phyloP scores from a whole-genome alignment of 1,139 yeast species.

The Candida pseudoviswanathii region DNA sequence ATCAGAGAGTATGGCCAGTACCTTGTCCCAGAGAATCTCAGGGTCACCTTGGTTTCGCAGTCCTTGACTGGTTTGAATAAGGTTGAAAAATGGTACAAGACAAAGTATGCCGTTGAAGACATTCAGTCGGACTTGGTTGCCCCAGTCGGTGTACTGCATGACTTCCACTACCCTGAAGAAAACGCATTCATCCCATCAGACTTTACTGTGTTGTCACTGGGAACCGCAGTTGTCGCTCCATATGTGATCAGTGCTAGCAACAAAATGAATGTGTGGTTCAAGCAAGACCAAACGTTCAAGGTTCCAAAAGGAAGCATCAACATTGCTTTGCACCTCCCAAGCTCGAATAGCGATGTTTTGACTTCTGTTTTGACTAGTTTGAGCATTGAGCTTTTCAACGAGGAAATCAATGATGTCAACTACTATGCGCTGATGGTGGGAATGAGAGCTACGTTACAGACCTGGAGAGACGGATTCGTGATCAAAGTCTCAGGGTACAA shows the following conservation, averaged over 20 bases:
- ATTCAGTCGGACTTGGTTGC: conserved; percentile 41
- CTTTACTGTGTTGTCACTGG: conserved; percentile 58
- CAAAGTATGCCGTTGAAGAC: conserved; percentile 61
- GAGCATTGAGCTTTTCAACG: conserved; percentile 70
- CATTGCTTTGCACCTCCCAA: conserved; percentile 67
- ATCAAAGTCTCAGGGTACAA: conserved; percentile 77
- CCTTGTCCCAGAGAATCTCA: conserved; percentile 60
- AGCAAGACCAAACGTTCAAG: conserved; percentile 86
- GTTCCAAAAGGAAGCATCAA: conserved; percentile 83
- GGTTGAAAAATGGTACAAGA: conserved; percentile 87
- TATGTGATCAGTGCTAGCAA: conserved; percentile 36
- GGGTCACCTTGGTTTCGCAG: conserved; percentile 60
- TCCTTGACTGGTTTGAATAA: conserved; percentile 40
- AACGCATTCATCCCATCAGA: conserved; percentile 83
- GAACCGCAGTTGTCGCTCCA: conserved; percentile 39
- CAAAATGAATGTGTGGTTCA: conserved; percentile 70
- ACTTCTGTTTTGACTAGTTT: conserved; percentile 61
- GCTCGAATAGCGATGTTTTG: conserved; percentile 56
- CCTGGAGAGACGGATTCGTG: conserved; percentile 71
- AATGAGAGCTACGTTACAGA: conserved; percentile 56
- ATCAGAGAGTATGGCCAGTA: conserved; percentile 53
- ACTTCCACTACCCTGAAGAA: conserved; percentile 62
- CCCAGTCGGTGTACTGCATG: conserved; percentile 15
- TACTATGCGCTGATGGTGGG: conserved; percentile 89
- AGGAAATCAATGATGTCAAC: conserved; percentile 71